Evolutionary conservation across 2,329 filamentous ascomycete genomes (phyloP).

Genomic region (Pyrenophora seminiperda): DNA sequence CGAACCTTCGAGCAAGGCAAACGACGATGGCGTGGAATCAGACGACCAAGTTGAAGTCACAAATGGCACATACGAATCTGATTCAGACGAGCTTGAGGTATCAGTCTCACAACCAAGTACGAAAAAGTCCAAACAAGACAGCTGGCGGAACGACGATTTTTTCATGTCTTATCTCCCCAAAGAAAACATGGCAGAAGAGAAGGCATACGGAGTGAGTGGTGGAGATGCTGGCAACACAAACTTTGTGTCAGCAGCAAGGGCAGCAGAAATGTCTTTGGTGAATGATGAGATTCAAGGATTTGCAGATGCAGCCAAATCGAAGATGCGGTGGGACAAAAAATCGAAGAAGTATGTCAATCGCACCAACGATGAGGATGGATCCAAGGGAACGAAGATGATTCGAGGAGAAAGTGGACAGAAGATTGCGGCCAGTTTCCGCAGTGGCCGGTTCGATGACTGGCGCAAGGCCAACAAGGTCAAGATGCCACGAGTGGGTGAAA

Average conservation of each 20-base stretch:
- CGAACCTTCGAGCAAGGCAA: constrained; percentile 12
- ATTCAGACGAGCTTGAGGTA: constrained; percentile 61
- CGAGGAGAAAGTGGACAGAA: constrained; percentile 91
- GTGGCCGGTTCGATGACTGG: constrained; percentile 92
- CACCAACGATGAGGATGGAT: constrained; percentile 94
- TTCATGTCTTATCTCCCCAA: constrained; percentile 97
- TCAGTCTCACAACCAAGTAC: constrained; percentile 52
- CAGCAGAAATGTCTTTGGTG: constrained; percentile 87
- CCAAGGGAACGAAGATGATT: constrained; percentile 72
- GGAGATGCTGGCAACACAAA: constrained; percentile 66
- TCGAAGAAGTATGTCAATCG: constrained; percentile 91
- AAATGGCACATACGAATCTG: constrained; percentile 48
- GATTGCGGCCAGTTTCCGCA: constrained; percentile 91
- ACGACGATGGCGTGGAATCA: constrained; percentile 34
- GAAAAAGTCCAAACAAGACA: constrained; percentile 43
- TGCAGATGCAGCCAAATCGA: constrained; percentile 72
- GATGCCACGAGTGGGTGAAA: constrained; percentile 81
- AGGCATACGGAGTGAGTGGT: constrained; percentile 89
- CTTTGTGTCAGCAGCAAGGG: constrained; percentile 87
- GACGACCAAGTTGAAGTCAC: constrained; percentile 45
- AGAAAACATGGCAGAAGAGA: constrained; percentile 83
- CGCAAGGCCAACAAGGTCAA: constrained; percentile 82
- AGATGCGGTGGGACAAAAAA: constrained; percentile 97
- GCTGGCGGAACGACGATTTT: constrained; percentile 82
- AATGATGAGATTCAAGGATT: constrained; percentile 88